Evolutionary conservation across 352 stramenopile species (phyloP).

Genomic region (Phytophthora sp.): DNA sequence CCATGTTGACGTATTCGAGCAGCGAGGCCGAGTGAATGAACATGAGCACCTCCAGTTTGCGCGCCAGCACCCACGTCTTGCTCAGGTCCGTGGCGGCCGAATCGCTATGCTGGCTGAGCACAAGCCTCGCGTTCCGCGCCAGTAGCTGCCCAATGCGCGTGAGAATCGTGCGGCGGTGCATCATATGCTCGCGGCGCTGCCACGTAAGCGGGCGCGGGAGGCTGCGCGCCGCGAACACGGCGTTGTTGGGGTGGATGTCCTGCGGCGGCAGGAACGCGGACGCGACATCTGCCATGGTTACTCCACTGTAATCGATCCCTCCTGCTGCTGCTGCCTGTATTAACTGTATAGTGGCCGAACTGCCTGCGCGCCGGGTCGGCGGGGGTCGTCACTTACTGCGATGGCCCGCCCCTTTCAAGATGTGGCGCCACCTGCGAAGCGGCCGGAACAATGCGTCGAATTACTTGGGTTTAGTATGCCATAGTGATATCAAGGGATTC

Average conservation of each 20-base stretch:
- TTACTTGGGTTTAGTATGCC: not conserved
- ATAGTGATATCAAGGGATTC: slow-evolving; percentile 20
- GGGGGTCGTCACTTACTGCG: slow-evolving; percentile 6
- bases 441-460: too few species aligned
- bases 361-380: slow-evolving; percentile 19
- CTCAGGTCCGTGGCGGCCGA: slow-evolving; percentile 19
- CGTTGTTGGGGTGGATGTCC: slow-evolving; percentile 75
- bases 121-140: slow-evolving; percentile 56
- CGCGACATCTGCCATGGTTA: slow-evolving; percentile 34
- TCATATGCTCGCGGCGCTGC: slow-evolving; percentile 76
- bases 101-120: slow-evolving; percentile 33
- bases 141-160: slow-evolving; percentile 70
- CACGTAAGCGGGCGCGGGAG: slow-evolving; percentile 86
- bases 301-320: not conserved
- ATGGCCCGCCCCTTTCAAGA: slow-evolving; percentile 6
- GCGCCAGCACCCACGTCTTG: slow-evolving; percentile 76
- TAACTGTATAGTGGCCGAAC: not conserved
- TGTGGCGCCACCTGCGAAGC: slow-evolving; percentile 9
- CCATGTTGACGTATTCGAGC: slow-evolving; percentile 81
- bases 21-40: slow-evolving; percentile 85
- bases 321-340: not conserved
- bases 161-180: slow-evolving; percentile 73
- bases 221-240: slow-evolving; percentile 66
- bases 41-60: slow-evolving; percentile 85
- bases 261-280: slow-evolving; percentile 53